Evolutionary conservation across 257 asterid species (phyloP).

Genomic region (Anisodus tanguticus): DNA sequence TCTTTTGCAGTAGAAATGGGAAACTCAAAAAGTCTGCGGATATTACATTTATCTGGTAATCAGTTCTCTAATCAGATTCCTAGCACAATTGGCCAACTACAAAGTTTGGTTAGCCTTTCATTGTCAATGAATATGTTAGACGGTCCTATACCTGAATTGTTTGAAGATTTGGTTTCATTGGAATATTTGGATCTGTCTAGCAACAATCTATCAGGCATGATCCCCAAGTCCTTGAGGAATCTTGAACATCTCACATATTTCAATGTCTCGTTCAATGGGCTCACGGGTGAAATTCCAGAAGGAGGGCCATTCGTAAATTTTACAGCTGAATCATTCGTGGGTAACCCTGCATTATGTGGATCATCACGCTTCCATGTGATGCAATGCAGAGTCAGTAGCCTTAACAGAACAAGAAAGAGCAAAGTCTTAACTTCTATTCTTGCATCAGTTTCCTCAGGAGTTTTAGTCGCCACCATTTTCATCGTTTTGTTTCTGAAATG

Average conservation of each 20-base stretch:
- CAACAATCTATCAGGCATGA: slow-evolving; percentile 23
- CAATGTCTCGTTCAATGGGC: slow-evolving; percentile 31
- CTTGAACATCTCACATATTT: slow-evolving; percentile 22
- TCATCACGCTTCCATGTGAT: not conserved
- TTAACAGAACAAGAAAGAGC: not conserved
- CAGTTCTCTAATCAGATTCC: slow-evolving; percentile 38
- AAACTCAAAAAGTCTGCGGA: not conserved
- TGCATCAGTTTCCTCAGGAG: slow-evolving; percentile 6
- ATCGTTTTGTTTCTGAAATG: not conserved
- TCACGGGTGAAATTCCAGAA: slow-evolving; percentile 33
- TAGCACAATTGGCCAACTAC: slow-evolving; percentile 30
- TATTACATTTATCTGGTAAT: slow-evolving; percentile 24
- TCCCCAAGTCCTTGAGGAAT: slow-evolving; percentile 3
- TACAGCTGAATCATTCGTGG: slow-evolving; percentile 28
- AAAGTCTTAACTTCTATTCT: slow-evolving; percentile 11
- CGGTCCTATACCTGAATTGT: slow-evolving; percentile 33
- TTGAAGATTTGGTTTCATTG: slow-evolving; percentile 24
- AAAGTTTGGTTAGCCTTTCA: slow-evolving; percentile 22
- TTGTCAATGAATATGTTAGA: slow-evolving; percentile 33
- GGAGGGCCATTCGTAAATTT: slow-evolving; percentile 30
- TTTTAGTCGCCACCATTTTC: not conserved
- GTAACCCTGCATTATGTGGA: slow-evolving; percentile 30
- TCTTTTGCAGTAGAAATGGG: slow-evolving; percentile 33
- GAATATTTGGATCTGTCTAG: slow-evolving; percentile 30
- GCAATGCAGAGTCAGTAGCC: not conserved